A percentile compares a stretch with the other conserved stretches of the same genome.
phyloP scores from a whole-genome alignment of 2,329 filamentous ascomycete species.

The Colletotrichum lindemuthianum region DNA sequence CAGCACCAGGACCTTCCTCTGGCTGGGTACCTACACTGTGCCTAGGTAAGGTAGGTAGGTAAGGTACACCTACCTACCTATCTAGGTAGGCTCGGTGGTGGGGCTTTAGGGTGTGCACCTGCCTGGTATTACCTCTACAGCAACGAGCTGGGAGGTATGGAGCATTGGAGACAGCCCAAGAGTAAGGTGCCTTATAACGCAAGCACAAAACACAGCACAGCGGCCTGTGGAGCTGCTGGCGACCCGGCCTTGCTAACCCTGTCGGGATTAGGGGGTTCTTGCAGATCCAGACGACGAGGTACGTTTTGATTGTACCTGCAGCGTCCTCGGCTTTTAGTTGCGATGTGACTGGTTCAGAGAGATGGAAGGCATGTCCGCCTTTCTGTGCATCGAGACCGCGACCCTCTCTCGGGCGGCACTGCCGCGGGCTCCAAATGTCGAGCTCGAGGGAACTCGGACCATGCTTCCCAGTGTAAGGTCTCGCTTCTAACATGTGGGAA shows the following conservation, averaged over 20 bases:
- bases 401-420: conserved; percentile 20
- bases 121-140: not conserved
- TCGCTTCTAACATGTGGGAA: conserved; percentile 21
- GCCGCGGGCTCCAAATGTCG: conserved; percentile 20
- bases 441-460: conserved; percentile 26
- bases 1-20: not conserved
- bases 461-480: not conserved
- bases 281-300: conserved; percentile 3
- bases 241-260: conserved; percentile 11
- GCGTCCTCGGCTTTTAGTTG: conserved; percentile 27
- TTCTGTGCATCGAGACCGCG: conserved; percentile 12
- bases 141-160: conserved; percentile 24
- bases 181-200: not conserved
- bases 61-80: not conserved
- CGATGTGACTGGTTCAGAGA: conserved; percentile 16
- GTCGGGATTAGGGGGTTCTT: conserved; percentile 8
- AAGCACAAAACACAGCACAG: too few relatives aligned
- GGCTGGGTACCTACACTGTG: conserved; percentile 15
- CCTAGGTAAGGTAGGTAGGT: conserved; percentile 18
- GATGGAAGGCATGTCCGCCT: not conserved
- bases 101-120: too few relatives aligned
- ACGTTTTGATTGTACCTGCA: conserved; percentile 33
- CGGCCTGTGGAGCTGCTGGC: conserved; percentile 19
- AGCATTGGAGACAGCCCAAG: not conserved
- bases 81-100: too few relatives aligned